Base-by-base conservation (phyloP, 768 basidiomycete species). In the Phlebiopsis flavidoalba region DNA sequence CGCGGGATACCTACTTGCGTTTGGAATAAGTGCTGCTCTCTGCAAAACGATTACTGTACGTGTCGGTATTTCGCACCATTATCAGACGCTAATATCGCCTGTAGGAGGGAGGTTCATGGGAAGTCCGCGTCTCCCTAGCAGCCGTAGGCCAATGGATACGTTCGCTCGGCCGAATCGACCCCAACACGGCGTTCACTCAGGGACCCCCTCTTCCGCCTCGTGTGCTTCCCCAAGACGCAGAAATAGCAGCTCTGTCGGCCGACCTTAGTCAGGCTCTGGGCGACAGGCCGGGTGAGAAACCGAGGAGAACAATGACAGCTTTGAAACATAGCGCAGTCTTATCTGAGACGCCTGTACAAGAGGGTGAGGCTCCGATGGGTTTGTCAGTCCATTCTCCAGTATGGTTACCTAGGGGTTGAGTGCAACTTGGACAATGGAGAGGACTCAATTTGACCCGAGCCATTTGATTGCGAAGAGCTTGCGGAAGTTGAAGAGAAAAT, bases 81-180 rank as follows among this genome's bases (percentile, higher is more conserved):
- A n/a, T 21, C 36, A 61, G 37, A 12, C 43, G 36, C 36, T 43
- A 2, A 47, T 15, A 6, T 48, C 36, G 35, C 6, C 10, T 22
- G 24, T 61, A 85, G 84, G 81, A 83, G 59, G 85, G 86, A 21
- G 83, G 84, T 8, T 83, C 83, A 5, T 85, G 80, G 77, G 81
- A 82, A 66, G 81, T 86, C 0, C 79, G 78, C 6, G 83, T 85
- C 12, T 85, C 85, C 5, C 76, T 87, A 0, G 81, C 81, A 35
- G 79, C 76, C 0, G 81, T 84, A 1, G 83, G 79, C 0, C 77
- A 78, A 53, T 86, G 83, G 82, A 72, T 86, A 12, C 79, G 82
- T 26, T 80, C 82, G 14, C 66, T 87, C 0, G 85, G 84, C 0
- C 76, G 73, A 17, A 57, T 83, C 12, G 57, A 71, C 8, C 75